phyloP scores from a whole-genome alignment of 257 asterid genomes.

The Solanum habrochaites region DNA sequence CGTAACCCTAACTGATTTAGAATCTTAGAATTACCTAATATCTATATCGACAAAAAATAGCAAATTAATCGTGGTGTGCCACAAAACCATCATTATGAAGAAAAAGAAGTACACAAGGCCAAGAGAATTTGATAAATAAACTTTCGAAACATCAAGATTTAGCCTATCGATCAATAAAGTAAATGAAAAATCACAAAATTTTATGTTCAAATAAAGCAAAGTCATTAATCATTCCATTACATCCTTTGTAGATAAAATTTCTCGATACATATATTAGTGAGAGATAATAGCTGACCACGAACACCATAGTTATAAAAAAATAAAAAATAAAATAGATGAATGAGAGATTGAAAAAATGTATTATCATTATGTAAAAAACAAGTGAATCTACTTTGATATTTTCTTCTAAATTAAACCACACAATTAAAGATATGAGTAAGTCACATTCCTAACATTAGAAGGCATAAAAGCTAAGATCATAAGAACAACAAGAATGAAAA shows the following conservation, averaged over 20 bases:
- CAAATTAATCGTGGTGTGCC: not conserved
- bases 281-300: not conserved
- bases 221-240: not conserved
- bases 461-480: conserved; percentile 77
- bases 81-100: not conserved
- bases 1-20: not conserved
- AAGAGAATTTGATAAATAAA: not conserved
- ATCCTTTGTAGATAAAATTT: too few species aligned
- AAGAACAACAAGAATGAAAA: conserved; percentile 41
- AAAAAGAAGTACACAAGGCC: not conserved
- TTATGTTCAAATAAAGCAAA: not conserved
- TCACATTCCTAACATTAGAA: conserved; percentile 1
- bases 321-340: not conserved
- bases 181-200: not conserved
- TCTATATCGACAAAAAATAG: rapidly evolving
- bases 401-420: not conserved
- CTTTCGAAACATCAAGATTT: not conserved
- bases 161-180: not conserved
- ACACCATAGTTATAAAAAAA: not conserved
- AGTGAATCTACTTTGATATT: not conserved
- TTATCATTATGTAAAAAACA: not conserved
- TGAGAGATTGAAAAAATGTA: not conserved
- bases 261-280: not conserved
- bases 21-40: not conserved
- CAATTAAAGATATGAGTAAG: conserved; percentile 1